phyloP scores from a whole-genome alignment of 2,329 filamentous ascomycete genomes.

The Monosporascus sp. region DNA sequence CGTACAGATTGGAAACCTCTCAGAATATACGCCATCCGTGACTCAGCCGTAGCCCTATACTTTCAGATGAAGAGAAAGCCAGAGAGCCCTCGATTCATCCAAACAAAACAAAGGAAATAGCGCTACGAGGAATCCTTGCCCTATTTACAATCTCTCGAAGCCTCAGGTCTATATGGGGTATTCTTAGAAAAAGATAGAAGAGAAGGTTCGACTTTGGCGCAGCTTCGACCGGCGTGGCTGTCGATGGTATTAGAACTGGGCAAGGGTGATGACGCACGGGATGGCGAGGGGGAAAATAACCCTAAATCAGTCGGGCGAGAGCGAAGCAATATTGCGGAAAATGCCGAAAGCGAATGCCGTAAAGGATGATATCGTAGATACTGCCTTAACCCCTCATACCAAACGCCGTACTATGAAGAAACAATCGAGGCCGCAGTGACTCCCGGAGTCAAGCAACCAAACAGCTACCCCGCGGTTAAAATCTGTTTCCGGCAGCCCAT shows the following conservation, averaged over 20 bases:
- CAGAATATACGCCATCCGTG: not conserved
- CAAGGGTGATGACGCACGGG: constrained; percentile 21
- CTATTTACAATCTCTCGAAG: constrained; percentile 23
- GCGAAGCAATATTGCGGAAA: constrained; percentile 21
- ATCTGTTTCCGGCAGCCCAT: constrained; percentile 64
- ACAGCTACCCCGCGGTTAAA: constrained; percentile 36
- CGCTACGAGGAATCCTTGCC: constrained; percentile 18
- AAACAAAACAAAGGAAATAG: constrained; percentile 28
- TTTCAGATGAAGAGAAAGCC: constrained; percentile 2
- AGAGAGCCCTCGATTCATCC: constrained; percentile 8
- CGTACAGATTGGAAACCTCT: not conserved
- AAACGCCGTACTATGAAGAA: constrained; percentile 30
- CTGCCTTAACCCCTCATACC: constrained; percentile 17
- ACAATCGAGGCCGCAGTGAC: constrained; percentile 16
- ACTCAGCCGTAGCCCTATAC: not conserved
- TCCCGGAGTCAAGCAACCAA: constrained; percentile 5
- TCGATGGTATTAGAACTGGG: constrained; percentile 24
- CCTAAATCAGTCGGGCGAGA: constrained; percentile 21
- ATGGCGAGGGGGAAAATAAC: constrained; percentile 9
- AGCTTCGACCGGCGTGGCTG: constrained; percentile 12
- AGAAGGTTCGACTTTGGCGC: constrained; percentile 11
- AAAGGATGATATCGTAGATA: constrained; percentile 20
- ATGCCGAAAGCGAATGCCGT: constrained; percentile 23
- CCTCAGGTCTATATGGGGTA: constrained; percentile 22
- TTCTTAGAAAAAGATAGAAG: constrained; percentile 22